Evolutionary conservation across 495 filamentous ascomycete genomes (phyloP).

Genomic region (Tuber umbilicatum): DNA sequence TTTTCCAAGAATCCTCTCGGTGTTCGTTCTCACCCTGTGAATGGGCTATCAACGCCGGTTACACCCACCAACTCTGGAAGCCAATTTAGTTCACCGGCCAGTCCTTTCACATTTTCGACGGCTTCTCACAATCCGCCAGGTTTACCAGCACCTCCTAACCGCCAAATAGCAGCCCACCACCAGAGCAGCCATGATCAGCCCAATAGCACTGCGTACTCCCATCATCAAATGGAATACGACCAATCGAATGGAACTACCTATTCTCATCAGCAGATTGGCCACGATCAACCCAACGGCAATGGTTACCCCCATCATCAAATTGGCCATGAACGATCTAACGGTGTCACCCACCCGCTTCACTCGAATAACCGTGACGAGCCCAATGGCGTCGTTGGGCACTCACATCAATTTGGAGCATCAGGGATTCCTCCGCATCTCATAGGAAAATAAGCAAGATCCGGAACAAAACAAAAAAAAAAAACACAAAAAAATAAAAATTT

Average conservation of each 20-base stretch:
- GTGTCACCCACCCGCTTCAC: constrained; percentile 1
- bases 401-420: constrained; percentile 1
- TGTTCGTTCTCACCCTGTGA: constrained; percentile 52
- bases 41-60: not conserved
- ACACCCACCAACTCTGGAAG: constrained; percentile 3
- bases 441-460: not conserved
- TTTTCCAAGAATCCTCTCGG: constrained; percentile 98
- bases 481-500: not conserved
- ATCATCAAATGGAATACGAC: constrained; percentile 3
- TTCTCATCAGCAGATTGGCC: constrained; percentile 5
- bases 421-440: constrained; percentile 2
- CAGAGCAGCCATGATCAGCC: constrained; percentile 18
- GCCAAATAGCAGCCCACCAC: constrained; percentile 28
- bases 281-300: constrained; percentile 1
- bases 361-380: not conserved
- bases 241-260: not conserved
- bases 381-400: not conserved
- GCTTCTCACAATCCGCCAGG: constrained; percentile 38
- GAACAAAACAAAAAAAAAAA: constrained; percentile 1
- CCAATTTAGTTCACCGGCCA: constrained; percentile 6
- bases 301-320: constrained; percentile 7
- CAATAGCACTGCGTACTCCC: constrained; percentile 11
- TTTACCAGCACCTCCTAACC: constrained; percentile 32
- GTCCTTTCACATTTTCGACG: constrained; percentile 31
- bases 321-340: not conserved